These are phyloP conservation scores for Gnomoniopsis sp. DNA, from an alignment of 2,329 filamentous ascomycete genomes.

Conservation along the genomic window DNA sequence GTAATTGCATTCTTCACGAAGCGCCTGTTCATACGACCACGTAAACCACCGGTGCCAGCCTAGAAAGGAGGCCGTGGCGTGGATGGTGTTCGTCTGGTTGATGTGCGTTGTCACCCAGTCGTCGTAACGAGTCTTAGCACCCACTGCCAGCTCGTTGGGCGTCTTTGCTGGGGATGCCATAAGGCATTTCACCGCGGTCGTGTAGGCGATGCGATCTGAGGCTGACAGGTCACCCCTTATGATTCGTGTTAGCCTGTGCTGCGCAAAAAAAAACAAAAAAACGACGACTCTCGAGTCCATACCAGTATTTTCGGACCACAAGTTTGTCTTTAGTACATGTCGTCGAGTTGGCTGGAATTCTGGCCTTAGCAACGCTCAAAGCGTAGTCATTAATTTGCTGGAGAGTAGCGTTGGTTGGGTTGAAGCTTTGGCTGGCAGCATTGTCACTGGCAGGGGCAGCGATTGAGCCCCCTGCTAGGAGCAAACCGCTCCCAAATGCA, in stretches of 20 bases:
- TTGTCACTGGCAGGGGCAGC: background rate
- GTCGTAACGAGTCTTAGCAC: conserved; percentile 29
- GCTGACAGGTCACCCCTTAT: conserved; percentile 29
- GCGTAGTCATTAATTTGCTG: background rate
- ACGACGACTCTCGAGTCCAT: background rate
- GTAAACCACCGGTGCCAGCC: conserved; percentile 12
- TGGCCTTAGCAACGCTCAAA: background rate
- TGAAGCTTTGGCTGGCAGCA: background rate
- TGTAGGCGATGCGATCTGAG: conserved; percentile 26
- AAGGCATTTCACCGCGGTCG: conserved; percentile 27
- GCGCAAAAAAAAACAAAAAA: too few relatives aligned
- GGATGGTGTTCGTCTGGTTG: conserved; percentile 9
- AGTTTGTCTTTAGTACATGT: conserved; percentile 8
- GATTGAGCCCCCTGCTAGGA: background rate
- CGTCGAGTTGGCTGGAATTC: background rate
- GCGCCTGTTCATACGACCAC: conserved; percentile 11
- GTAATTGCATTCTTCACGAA: conserved; percentile 15
- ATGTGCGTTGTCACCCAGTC: conserved; percentile 28
- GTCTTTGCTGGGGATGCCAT: conserved; percentile 25
- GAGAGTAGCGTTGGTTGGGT: background rate
- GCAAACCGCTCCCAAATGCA: background rate
- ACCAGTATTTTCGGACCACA: conserved; percentile 8
- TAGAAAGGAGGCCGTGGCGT: conserved; percentile 8
- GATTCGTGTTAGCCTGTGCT: background rate
- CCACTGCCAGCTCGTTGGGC: conserved; percentile 24